These are phyloP conservation scores for Hanseniaspora valbyensis DNA, from an alignment of 805 yeast genomes.

Conservation along the genomic window DNA sequence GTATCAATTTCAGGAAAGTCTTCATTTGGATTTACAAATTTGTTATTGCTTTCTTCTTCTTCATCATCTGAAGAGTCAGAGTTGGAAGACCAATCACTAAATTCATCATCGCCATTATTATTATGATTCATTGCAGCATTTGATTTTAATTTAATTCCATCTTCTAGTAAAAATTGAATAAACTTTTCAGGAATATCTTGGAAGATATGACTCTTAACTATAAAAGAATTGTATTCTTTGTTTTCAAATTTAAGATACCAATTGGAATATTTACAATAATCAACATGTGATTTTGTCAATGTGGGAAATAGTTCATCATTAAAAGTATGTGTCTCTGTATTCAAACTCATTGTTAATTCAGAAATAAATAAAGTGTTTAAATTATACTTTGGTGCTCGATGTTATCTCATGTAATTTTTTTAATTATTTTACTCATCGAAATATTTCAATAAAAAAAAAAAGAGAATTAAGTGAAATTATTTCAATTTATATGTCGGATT, in stretches of 20 bases:
- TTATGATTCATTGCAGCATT: conserved; percentile 30
- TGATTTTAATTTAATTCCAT: conserved; percentile 55
- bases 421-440: too few species aligned
- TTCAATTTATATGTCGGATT: too few species aligned
- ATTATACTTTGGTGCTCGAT: too few species aligned
- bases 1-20: conserved; percentile 53
- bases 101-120: conserved; percentile 38
- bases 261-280: conserved; percentile 43
- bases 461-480: too few species aligned
- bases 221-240: conserved; percentile 6
- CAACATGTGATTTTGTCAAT: conserved; percentile 34
- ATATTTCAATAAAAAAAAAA: too few species aligned
- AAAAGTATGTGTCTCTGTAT: neutral
- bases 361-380: too few species aligned
- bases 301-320: conserved; percentile 14
- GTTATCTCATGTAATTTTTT: too few species aligned
- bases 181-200: conserved; percentile 48
- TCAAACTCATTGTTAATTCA: neutral
- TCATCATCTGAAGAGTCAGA: too few species aligned
- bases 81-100: conserved; percentile 70
- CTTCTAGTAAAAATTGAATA: conserved; percentile 49
- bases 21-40: conserved; percentile 34
- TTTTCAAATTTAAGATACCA: conserved; percentile 50
- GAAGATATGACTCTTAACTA: conserved; percentile 32
- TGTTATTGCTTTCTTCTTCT: conserved; percentile 18